Base-by-base conservation (phyloP, 495 filamentous ascomycete species). In the Poronia punctata region DNA sequence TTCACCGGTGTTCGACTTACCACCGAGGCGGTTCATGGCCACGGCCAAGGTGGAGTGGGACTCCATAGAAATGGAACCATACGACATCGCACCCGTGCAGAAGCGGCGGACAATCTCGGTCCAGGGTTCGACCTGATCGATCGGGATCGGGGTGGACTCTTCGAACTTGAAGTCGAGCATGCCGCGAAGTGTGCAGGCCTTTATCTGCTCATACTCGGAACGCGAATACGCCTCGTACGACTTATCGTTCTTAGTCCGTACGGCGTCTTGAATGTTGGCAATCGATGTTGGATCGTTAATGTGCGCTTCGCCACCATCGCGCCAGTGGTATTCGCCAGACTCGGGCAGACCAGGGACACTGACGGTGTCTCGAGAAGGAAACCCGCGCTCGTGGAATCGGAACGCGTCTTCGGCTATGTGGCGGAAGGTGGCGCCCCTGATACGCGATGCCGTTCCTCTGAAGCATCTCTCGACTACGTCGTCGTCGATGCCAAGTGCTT, bases 1-100 rank as follows among this genome's bases (percentile, higher is more conserved):
- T 70, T 99, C 92, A 54, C 92, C 92, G 24, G 92, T 99, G 71
- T 99, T 99, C 16, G 92, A 99, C 66, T 97, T 99, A 59, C 92
- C 92, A 20, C 92, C 92, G 12, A 99, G 75, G 36, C 92, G 74
- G 64, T 99, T 99, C 93, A 99, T 97, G 30, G 92, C 92, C 38
- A 99, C 81, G 48, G 92, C 92, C 20, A 99, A 68, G 4, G 92
- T 97, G 15, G 92, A 99, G 71, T 99, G 92, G 32, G 92, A 88
- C 59, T 99, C 93, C 88, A 97, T 95, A 21, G 93, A 97, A 53
- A 99, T 99, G 18, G 92, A 99, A 30, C 92, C 92, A 57, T 99
- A 99, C 12, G 92, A 99, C 92, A 99, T 99, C 48, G 92, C 92
- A 53, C 92, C 92, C n/a, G 92, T 99, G 53, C 88, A 90, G 64